Evolutionary conservation across 1,284 basidiomycete species (phyloP), one percentile per base, ranked within the genome.

Genomic region (Sporisorium reilianum): DNA sequence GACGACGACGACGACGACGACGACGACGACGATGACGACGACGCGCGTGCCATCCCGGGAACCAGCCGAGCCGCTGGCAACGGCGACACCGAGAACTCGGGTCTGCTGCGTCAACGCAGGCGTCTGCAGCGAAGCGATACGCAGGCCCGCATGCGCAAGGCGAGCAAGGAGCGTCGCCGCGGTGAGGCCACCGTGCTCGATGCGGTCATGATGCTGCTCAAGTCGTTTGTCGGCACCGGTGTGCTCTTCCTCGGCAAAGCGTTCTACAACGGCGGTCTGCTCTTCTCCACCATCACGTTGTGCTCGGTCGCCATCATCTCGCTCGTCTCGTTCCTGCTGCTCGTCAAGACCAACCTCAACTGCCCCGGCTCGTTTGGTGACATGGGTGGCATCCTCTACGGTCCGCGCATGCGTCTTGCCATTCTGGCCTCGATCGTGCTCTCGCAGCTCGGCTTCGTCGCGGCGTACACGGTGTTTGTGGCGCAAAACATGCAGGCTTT

Each of bases 171-270:
- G 26, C 70, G 71, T 25, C 71, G 71, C 23, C 67, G 75, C 9
- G 80, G 80, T 42, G 83, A 84, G 51, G 83, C 83, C 7, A 62
- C 75, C 6, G 80, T 83, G 2, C 53, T 71, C 1, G 82, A 84
- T n/a, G 83, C 83, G 10, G 82, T 84, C 52, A 67, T 84, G 72
- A 84, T 84, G 83, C 73, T 84, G 40, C 77, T 84, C 64, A 98
- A 99, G 86, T 92, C 93, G 0, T 99, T 99, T 82, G 91, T 99
- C 54, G 96, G 96, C 22, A 99, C 96, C 10, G 96, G 96, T 34
- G 91, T 99, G 12, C 86, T 99, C 26, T 99, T 99, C 87, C 89
- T 99, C 54, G 97, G 94, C 64, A 97, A 95, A 87, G 96, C 91
- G 91, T 98, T 99, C 87, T 91, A 90, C 87, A 99, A 99, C 78